Base-by-base conservation (phyloP, 2,329 filamentous ascomycete genomes). In the Monilinia aucupariae region DNA sequence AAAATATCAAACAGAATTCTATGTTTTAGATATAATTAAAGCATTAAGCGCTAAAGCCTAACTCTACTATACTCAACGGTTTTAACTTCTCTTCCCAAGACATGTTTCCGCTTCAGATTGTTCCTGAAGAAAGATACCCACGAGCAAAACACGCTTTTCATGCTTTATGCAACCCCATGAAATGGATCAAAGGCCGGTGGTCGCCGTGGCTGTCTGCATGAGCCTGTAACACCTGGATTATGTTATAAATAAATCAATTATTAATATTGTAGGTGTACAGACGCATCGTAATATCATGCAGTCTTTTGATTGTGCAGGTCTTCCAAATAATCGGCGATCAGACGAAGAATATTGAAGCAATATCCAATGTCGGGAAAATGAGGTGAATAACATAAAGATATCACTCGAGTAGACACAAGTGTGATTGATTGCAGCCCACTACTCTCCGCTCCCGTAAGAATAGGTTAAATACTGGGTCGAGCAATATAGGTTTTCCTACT, bases 81-180 rank as follows among this genome's bases (percentile, higher is more conserved):
- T 62, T 62, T 56, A 22, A 61, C 39, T 48, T 45, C 50, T 20
- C 50, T 37, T 25, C 30, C 51, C 59, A 61, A 61, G 59, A 61
- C 59, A 61, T 30, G 47, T 45, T 22, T 55, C 59, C 59, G 50
- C 50, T 55, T 20, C 50, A 43, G 15, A 43, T 47, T 43, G 59
- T 58, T 55, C 39, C 52, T 47, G 52, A 48, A 22, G 60, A 62
- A 30, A 58, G 51, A 22, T 48, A 50, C 41, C 60, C 51, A 62
- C 60, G 60, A 62, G 60, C 34, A 58, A 41, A 62, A 37, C 60
- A 62, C 47, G 60, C 43, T 55, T 62, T 50, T 49, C 60, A 62
- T 62, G 60, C 43, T 62, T 58, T 25, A 62, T 62, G 51, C 59
- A 49, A 58, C 60, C 51, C 51, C 27, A 37, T 62, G 41, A 22